Percentiles rank a stretch among this genome's conserved stretches.
Evolutionary conservation across 352 stramenopile genomes (phyloP).

Genomic region (Blastocystis sp.): DNA sequence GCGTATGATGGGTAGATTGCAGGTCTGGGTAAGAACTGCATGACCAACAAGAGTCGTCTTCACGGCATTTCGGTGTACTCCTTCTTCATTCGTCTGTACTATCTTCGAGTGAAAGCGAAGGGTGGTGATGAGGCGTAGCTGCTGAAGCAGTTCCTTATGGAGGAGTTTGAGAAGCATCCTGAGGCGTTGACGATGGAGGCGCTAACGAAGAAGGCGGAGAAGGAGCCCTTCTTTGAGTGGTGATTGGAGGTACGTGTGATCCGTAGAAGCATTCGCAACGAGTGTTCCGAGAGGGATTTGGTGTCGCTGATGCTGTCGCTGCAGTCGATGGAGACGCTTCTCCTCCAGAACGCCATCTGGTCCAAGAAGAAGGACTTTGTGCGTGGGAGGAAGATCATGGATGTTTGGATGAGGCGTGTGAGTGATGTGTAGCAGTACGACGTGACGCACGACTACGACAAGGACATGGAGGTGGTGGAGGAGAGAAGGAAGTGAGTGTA

Average conservation of each 20-base stretch:
- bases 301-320: conserved; percentile 37
- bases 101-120: not conserved
- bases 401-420: not conserved
- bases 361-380: conserved; percentile 62
- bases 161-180: not conserved
- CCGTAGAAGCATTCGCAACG: not conserved
- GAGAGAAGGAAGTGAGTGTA: not conserved
- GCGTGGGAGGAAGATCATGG: conserved; percentile 22
- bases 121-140: not conserved
- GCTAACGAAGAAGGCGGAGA: not conserved
- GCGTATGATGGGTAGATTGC: conserved; percentile 13
- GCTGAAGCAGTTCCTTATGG: conserved; percentile 7
- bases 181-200: not conserved
- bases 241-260: not conserved
- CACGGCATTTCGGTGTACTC: conserved; percentile 30
- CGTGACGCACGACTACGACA: conserved; percentile 13
- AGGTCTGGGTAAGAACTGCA: conserved; percentile 46
- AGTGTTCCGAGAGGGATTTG: conserved; percentile 5
- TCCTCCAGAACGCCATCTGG: conserved; percentile 5
- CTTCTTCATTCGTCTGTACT: conserved; percentile 61
- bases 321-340: not conserved
- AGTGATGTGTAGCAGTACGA: conserved; percentile 21
- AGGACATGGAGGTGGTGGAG: conserved; percentile 62
- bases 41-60: conserved; percentile 33
- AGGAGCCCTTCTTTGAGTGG: conserved; percentile 16